Evolutionary conservation across 2,329 filamentous ascomycete genomes (phyloP), one percentile per base, ranked within the genome.

Genomic region (Teratosphaeria zuluensis): DNA sequence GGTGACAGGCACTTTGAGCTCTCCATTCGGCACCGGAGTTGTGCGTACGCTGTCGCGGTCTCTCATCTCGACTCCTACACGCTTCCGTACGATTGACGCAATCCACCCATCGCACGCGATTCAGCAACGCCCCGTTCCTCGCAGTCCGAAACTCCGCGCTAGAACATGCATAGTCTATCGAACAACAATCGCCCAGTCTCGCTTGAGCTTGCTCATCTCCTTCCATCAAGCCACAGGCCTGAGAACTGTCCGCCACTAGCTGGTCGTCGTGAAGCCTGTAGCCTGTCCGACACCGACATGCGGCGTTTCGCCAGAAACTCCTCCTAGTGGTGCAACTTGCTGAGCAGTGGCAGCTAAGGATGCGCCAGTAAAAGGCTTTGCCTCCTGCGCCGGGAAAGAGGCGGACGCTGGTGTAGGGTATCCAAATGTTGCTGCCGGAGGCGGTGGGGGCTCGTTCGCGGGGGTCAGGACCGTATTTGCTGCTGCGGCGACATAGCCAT

Each of bases 361-460:
- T 7, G 8, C 24, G 4, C 28, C 52, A 31, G 9, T 30, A 21
- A 53, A 3, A 16, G 24, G 52, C 53, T 55, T 56, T 19, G n/a
- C 31, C 4, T 54, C 53, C 11, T 54, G 16, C 24, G 54, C 55
- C 14, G 56, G 32, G 35, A 61, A 61, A 3, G 59, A 61, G 6
- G 42, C 24, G 21, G 59, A 61, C 4, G 59, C 56, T 19, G 59
- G 59, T 16, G 59, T 61, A 9, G 59, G 59, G 31, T 61, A 61
- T 5, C 55, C 59, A 30, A 56, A 61, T 35, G 55, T 33, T 48
- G 52, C 56, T 19, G 55, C 30, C 31, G 55, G 58, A 24, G 58
- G 56, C 16, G 56, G 51, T 33, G 58, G 31, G n/a, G 35, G 58
- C 30, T 19, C 35, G 30, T 28, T 5, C 19, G 51, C 21, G 12